Percentiles rank a stretch among this genome's conserved stretches.
phyloP scores from a whole-genome alignment of 768 basidiomycete genomes.

The Tricholoma sp. region DNA sequence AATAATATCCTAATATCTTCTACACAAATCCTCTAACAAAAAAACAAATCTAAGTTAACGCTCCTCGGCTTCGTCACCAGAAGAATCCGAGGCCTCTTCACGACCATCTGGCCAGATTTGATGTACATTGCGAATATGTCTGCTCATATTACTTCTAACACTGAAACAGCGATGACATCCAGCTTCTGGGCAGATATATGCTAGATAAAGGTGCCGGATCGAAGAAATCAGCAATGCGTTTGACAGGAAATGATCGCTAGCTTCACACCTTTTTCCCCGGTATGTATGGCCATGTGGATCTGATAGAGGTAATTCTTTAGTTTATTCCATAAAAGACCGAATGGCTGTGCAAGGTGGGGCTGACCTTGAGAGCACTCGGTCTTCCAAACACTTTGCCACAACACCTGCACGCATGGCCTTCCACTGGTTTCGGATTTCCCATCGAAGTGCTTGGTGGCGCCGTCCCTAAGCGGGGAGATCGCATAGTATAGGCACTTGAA shows the following conservation, averaged over 20 bases:
- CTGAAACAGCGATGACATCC: conserved; percentile 65
- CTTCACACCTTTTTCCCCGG: conserved; percentile 19
- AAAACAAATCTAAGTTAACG: neutral
- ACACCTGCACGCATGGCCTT: conserved; percentile 17
- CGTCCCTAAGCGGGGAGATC: conserved; percentile 2
- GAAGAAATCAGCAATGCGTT: neutral
- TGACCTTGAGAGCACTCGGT: conserved; percentile 20
- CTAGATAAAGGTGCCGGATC: conserved; percentile 23
- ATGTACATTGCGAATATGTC: conserved; percentile 45
- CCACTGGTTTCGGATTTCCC: conserved; percentile 5
- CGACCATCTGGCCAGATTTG: conserved; percentile 17
- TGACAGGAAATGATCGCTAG: neutral
- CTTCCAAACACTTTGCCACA: conserved; percentile 19
- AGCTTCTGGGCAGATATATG: conserved; percentile 55
- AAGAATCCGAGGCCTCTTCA: conserved; percentile 12
- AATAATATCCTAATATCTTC: too few species aligned
- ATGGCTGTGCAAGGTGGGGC: neutral
- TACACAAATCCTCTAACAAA: neutral
- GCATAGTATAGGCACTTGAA: conserved; percentile 2
- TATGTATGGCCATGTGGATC: conserved; percentile 21
- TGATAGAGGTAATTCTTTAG: neutral
- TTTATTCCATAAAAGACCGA: conserved; percentile 1
- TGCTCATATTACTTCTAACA: conserved; percentile 67
- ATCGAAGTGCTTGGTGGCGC: neutral
- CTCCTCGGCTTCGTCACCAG: conserved; percentile 11